phyloP scores from a whole-genome alignment of 2,329 filamentous ascomycete genomes.

The Aspergillus aculeatus region DNA sequence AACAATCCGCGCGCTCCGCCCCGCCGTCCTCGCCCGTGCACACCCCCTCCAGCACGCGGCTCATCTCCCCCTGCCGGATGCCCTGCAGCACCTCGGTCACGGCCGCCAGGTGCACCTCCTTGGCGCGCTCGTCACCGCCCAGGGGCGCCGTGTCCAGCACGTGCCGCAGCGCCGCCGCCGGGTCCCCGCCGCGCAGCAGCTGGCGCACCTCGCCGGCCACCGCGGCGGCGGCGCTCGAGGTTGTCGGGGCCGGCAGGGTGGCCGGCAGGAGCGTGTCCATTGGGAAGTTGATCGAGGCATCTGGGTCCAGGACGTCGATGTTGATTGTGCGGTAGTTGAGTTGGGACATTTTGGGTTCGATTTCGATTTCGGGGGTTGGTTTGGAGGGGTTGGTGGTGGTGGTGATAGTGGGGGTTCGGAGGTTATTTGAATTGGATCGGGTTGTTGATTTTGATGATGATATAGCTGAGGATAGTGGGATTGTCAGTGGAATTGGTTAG shows the following conservation, averaged over 20 bases:
- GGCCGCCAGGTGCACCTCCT: slow-evolving; percentile 84
- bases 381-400: not conserved
- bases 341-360: slow-evolving; percentile 38
- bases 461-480: not conserved
- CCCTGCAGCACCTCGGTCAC: slow-evolving; percentile 92
- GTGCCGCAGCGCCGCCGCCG: slow-evolving; percentile 79
- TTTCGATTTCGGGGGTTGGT: slow-evolving; percentile 1
- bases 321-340: slow-evolving; percentile 84
- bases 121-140: slow-evolving; percentile 49
- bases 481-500: not conserved
- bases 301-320: slow-evolving; percentile 85
- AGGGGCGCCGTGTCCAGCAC: slow-evolving; percentile 83
- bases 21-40: slow-evolving; percentile 71
- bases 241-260: slow-evolving; percentile 65
- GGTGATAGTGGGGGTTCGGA: not conserved
- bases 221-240: slow-evolving; percentile 74
- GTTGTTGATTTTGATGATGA: too few relatives aligned
- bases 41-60: slow-evolving; percentile 77
- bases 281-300: slow-evolving; percentile 90
- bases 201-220: slow-evolving; percentile 81
- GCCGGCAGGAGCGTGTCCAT: slow-evolving; percentile 77
- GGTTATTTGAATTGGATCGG: not conserved
- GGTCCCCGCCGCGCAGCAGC: slow-evolving; percentile 79
- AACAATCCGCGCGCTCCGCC: slow-evolving; percentile 79
- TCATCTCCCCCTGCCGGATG: slow-evolving; percentile 96